These are phyloP conservation scores for Penicillium desertorum DNA, from an alignment of 495 filamentous ascomycete species.

Conservation along the genomic window DNA sequence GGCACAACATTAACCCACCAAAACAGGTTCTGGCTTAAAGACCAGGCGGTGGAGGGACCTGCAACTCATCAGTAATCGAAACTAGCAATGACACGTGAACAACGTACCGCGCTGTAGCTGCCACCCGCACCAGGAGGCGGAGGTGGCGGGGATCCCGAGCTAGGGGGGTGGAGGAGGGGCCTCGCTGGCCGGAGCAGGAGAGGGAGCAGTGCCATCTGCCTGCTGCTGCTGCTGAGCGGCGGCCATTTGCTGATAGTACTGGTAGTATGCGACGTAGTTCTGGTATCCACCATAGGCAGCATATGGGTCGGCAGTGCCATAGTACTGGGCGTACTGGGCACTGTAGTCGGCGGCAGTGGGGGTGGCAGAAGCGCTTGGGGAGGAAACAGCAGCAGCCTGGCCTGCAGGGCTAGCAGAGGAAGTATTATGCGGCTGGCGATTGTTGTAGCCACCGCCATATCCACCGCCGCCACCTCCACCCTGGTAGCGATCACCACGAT, in stretches of 20 bases:
- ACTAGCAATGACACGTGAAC: neutral
- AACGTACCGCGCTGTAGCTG: constrained; percentile 66
- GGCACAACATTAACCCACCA: neutral
- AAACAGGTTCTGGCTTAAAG: constrained; percentile 29
- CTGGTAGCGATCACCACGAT: constrained; percentile 33
- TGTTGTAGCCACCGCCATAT: constrained; percentile 38
- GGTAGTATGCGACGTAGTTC: constrained; percentile 65
- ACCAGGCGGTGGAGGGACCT: constrained; percentile 56
- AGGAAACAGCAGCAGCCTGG: constrained; percentile 35
- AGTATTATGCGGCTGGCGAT: constrained; percentile 35
- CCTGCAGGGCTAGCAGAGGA: constrained; percentile 39
- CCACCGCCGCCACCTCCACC: constrained; percentile 32
- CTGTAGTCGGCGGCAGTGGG: constrained; percentile 57
- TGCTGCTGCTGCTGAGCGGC: constrained; percentile 48
- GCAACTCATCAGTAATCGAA: neutral
- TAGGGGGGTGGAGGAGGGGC: constrained; percentile 61
- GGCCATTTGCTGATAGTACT: constrained; percentile 67
- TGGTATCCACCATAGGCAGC: constrained; percentile 88
- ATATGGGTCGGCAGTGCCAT: constrained; percentile 76
- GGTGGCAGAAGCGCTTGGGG: constrained; percentile 36
- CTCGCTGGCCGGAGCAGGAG: constrained; percentile 60
- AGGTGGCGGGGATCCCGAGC: constrained; percentile 68
- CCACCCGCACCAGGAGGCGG: constrained; percentile 53
- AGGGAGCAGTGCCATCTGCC: constrained; percentile 50
- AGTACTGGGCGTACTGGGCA: constrained; percentile 84